Evolutionary conservation across 164 flowering plant species (phyloP).

Genomic region (Hamamelis virginiana): DNA sequence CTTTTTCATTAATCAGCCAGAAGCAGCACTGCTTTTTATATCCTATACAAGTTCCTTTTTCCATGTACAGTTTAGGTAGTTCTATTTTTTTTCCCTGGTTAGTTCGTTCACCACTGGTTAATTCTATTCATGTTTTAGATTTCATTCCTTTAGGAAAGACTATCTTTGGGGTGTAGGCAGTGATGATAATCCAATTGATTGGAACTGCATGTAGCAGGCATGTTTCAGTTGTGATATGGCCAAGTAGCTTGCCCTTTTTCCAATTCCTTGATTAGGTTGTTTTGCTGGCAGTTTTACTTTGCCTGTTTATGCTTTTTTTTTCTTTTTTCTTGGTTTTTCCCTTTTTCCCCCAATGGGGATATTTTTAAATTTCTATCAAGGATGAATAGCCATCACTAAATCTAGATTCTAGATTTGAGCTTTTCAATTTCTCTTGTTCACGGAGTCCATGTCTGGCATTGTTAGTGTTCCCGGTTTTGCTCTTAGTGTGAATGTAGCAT

Average conservation of each 20-base stretch:
- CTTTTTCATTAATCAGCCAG: neutral
- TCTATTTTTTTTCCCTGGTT: neutral
- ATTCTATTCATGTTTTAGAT: no score
- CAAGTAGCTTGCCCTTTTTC: neutral
- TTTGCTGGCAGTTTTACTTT: neutral
- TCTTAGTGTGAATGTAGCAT: neutral
- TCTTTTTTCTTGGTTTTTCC: neutral
- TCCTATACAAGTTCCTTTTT: neutral
- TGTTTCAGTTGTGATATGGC: neutral
- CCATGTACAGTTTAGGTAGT: neutral
- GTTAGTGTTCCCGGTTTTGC: neutral
- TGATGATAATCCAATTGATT: neutral
- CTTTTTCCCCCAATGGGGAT: neutral
- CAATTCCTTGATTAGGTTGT: neutral
- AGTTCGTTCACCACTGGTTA: no score
- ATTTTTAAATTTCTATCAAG: neutral
- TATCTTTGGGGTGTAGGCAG: neutral
- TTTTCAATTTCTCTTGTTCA: neutral
- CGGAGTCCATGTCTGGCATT: neutral
- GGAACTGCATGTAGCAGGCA: conserved; percentile 8
- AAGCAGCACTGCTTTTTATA: neutral
- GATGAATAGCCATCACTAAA: neutral
- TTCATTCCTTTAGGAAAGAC: neutral
- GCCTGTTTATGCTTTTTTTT: no score
- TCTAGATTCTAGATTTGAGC: neutral